These are phyloP conservation scores for Daldinia caldariorum DNA, from an alignment of 495 filamentous ascomycete genomes.

Conservation along the genomic window DNA sequence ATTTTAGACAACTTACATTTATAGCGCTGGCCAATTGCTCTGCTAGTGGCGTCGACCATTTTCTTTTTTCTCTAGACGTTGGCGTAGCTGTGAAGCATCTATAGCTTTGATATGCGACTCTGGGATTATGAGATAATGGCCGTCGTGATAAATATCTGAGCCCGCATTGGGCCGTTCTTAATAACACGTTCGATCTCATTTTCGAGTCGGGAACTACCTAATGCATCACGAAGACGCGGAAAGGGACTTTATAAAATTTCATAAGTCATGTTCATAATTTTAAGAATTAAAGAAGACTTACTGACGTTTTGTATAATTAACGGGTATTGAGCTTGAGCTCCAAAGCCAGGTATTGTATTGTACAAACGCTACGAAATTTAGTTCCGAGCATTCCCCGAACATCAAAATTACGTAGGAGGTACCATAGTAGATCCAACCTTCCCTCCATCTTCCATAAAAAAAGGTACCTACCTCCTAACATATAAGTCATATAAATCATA, in stretches of 20 bases:
- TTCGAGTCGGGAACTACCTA: slow-evolving; percentile 13
- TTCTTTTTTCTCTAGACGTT: slow-evolving; percentile 58
- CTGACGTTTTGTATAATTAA: neutral
- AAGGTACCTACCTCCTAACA: neutral
- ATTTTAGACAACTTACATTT: slow-evolving; percentile 60
- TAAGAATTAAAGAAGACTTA: neutral
- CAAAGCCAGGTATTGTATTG: neutral
- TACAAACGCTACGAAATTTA: slow-evolving; percentile 10
- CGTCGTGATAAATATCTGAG: slow-evolving; percentile 36
- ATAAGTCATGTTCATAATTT: neutral
- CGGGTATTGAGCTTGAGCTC: neutral
- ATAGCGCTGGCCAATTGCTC: slow-evolving; percentile 86
- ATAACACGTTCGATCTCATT: slow-evolving; percentile 42
- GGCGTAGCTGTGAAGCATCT: slow-evolving; percentile 43
- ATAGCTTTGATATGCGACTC: slow-evolving; percentile 31
- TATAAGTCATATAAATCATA: neutral
- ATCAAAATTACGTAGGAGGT: slow-evolving; percentile 36
- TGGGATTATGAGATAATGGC: slow-evolving; percentile 17
- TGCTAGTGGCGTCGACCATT: slow-evolving; percentile 91
- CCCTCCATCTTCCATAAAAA: neutral
- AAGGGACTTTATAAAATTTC: neutral
- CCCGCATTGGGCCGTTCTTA: slow-evolving; percentile 36
- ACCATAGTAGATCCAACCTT: no score
- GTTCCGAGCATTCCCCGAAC: slow-evolving; percentile 38
- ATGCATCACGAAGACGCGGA: slow-evolving; percentile 15